A percentile compares a stretch with the other conserved stretches of the same genome.
phyloP scores from a whole-genome alignment of 129 eudicot species.

The Centella asiatica region DNA sequence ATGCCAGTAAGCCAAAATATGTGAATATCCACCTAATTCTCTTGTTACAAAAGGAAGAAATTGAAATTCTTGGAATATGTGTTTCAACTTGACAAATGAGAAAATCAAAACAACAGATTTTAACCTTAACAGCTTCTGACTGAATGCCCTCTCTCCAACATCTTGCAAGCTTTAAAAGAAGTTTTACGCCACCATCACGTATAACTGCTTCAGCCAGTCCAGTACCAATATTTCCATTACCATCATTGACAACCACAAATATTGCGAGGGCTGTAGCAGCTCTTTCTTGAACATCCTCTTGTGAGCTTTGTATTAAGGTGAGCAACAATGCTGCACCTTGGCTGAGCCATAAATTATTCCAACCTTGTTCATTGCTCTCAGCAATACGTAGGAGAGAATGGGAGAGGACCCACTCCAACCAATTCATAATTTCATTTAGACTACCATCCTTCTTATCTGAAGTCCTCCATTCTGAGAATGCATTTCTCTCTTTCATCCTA shows the following conservation, averaged over 20 bases:
- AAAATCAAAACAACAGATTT: not conserved
- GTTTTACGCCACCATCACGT: constrained; percentile 68
- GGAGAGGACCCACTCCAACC: constrained; percentile 85
- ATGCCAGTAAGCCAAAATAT: not conserved
- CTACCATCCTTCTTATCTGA: constrained; percentile 28
- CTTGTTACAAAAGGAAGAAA: not conserved
- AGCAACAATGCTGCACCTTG: constrained; percentile 73
- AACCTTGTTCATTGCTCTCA: constrained; percentile 64
- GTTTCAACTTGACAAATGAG: not conserved
- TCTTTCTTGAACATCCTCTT: constrained; percentile 95
- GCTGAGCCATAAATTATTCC: constrained; percentile 71
- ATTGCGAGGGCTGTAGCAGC: constrained; percentile 74
- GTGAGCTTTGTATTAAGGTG: constrained; percentile 56
- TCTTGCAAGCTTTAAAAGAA: constrained; percentile 66
- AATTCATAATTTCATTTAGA: constrained; percentile 56
- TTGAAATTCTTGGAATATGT: not conserved
- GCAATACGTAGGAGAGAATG: constrained; percentile 74
- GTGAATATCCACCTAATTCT: not conserved
- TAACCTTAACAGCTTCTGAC: constrained; percentile 60
- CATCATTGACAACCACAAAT: constrained; percentile 81
- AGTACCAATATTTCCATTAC: constrained; percentile 57
- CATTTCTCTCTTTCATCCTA: constrained; percentile 37
- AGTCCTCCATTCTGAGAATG: constrained; percentile 59
- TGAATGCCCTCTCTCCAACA: constrained; percentile 89
- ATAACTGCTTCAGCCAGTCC: constrained; percentile 76